A percentile compares a stretch with the other conserved stretches of the same genome.
Conservation (phyloP, 129 eudicot species). For the Lactuca sativa region DNA sequence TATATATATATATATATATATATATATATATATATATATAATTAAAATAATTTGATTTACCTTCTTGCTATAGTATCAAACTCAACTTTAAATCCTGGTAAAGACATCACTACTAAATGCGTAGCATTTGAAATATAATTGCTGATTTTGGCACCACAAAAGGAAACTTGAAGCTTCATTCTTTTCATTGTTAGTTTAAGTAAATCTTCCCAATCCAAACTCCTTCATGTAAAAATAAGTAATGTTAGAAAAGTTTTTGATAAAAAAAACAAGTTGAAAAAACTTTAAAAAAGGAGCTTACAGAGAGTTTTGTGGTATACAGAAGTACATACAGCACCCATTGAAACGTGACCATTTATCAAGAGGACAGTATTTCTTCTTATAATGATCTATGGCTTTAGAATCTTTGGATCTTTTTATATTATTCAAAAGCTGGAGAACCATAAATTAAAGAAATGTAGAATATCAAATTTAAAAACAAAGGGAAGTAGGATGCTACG, state of each 20-base stretch:
- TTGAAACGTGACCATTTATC: slow-evolving; percentile 78
- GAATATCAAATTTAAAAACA: neutral
- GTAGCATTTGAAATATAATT: slow-evolving; percentile 57
- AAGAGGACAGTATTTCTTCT: slow-evolving; percentile 77
- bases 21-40: neutral
- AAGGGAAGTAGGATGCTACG: neutral
- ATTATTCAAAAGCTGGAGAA: slow-evolving; percentile 58
- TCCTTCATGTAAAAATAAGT: slow-evolving; percentile 28
- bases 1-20: neutral
- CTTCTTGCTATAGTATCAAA: slow-evolving; percentile 46
- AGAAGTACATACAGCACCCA: slow-evolving; percentile 78
- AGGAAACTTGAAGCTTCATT: slow-evolving; percentile 74
- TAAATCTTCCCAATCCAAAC: slow-evolving; percentile 49
- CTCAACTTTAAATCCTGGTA: slow-evolving; percentile 43
- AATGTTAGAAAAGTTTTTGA: neutral
- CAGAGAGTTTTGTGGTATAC: slow-evolving; percentile 42
- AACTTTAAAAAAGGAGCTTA: slow-evolving; percentile 29
- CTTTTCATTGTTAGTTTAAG: slow-evolving; percentile 67
- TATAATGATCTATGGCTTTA: slow-evolving; percentile 59
- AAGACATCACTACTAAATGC: slow-evolving; percentile 61
- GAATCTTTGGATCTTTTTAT: slow-evolving; percentile 50
- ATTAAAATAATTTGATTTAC: slow-evolving; percentile 31
- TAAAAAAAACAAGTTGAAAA: neutral
- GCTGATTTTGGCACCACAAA: slow-evolving; percentile 69
- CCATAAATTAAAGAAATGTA: neutral